Conservation (phyloP, 192 early-diverging fungal genomes). For the Geranomyces michiganensis region DNA sequence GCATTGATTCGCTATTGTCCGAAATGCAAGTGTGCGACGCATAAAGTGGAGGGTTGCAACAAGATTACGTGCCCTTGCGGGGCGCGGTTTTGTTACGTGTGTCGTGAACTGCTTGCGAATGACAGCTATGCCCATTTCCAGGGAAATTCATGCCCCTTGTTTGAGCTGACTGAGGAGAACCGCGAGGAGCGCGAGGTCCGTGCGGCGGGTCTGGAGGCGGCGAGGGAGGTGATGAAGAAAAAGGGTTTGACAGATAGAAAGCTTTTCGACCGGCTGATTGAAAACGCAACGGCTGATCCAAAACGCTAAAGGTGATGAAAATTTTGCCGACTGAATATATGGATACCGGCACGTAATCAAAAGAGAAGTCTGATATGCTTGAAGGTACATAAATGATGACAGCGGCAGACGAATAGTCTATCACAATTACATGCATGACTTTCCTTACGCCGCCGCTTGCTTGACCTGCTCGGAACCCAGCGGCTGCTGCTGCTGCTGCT, state of each 20-base stretch:
- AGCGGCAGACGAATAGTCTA: no score
- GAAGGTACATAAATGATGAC: no score
- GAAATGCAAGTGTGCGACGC: background rate
- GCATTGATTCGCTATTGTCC: background rate
- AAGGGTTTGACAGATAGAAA: no score
- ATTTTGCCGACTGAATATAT: no score
- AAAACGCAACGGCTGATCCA: no score
- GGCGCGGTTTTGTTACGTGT: background rate
- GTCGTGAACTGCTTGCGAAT: background rate
- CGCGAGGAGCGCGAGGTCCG: background rate
- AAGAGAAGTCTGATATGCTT: no score
- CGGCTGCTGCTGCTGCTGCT: slow-evolving; percentile 5
- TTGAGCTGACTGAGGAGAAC: background rate
- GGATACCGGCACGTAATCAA: no score
- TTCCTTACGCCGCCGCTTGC: no score
- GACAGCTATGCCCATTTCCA: background rate
- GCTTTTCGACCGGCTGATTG: no score
- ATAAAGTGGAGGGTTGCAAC: background rate
- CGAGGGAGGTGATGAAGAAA: background rate
- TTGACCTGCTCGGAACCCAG: background rate
- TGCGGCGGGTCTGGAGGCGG: background rate
- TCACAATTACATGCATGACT: no score
- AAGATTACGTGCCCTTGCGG: background rate
- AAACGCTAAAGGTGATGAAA: no score
- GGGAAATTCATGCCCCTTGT: background rate